These are phyloP conservation scores for Coffea canephora DNA, from an alignment of 257 asterid species.

Conservation along the genomic window DNA sequence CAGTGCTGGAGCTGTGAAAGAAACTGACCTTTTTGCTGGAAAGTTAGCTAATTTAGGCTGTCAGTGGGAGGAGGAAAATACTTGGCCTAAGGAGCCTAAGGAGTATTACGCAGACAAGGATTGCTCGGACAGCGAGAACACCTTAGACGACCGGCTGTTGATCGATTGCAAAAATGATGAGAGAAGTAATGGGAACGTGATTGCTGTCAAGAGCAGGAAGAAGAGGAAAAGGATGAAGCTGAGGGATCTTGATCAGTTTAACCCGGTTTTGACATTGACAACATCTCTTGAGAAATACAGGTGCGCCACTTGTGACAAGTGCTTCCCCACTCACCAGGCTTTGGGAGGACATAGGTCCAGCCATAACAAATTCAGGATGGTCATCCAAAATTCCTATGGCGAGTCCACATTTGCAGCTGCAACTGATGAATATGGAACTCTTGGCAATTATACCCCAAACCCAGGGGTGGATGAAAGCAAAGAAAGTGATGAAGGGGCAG, in stretches of 20 bases:
- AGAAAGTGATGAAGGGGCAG: constrained; percentile 23
- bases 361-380: constrained; percentile 34
- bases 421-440: neutral
- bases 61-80: neutral
- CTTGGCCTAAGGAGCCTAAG: constrained; percentile 2
- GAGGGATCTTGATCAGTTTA: constrained; percentile 21
- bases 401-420: constrained; percentile 12
- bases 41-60: neutral
- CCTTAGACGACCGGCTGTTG: neutral
- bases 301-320: constrained; percentile 33
- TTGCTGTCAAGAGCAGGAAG: constrained; percentile 25
- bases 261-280: neutral
- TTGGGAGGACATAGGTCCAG: constrained; percentile 49
- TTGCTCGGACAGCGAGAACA: constrained; percentile 4
- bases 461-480: constrained; percentile 3
- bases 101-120: constrained; percentile 1
- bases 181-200: constrained; percentile 7
- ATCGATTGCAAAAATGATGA: neutral
- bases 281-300: constrained; percentile 24
- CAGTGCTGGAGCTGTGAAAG: neutral
- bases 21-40: constrained; percentile 11
- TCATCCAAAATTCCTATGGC: constrained; percentile 21
- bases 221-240: constrained; percentile 39
- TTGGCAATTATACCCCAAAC: neutral
- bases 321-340: constrained; percentile 41